phyloP scores from a whole-genome alignment of 2,329 filamentous ascomycete genomes.

The Colletotrichum gloeosporioides region DNA sequence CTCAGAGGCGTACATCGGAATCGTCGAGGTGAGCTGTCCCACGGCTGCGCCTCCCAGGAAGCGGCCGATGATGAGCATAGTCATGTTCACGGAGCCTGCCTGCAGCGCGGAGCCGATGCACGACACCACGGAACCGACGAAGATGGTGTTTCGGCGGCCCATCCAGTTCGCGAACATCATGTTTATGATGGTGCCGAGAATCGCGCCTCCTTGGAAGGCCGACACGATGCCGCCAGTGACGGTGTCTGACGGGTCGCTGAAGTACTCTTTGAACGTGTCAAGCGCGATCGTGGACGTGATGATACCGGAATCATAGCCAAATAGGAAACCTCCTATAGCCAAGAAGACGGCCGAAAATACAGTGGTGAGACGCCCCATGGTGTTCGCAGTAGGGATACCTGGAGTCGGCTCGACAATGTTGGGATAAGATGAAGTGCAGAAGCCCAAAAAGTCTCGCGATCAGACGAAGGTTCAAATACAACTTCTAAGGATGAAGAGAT shows the following conservation, averaged over 20 bases:
- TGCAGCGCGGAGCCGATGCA: constrained; percentile 34
- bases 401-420: background rate
- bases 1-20: constrained; percentile 52
- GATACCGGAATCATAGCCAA: constrained; percentile 55
- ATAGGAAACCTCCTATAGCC: constrained; percentile 32
- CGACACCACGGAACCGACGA: constrained; percentile 33
- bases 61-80: constrained; percentile 54
- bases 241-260: constrained; percentile 38
- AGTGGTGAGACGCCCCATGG: constrained; percentile 13
- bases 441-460: background rate
- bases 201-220: constrained; percentile 31
- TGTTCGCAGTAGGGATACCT: background rate
- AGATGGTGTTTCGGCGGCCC: constrained; percentile 33
- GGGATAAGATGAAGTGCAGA: background rate
- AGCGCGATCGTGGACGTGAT: constrained; percentile 38
- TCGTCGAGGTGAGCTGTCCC: constrained; percentile 49
- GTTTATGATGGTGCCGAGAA: constrained; percentile 31
- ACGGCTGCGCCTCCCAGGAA: constrained; percentile 54
- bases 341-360: constrained; percentile 27
- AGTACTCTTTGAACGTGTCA: constrained; percentile 41
- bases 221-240: constrained; percentile 29
- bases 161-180: constrained; percentile 33
- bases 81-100: constrained; percentile 33
- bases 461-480: background rate
- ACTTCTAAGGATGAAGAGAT: background rate